These are phyloP conservation scores for Pinus taeda DNA, from an alignment of 75 land plant genomes.

Conservation along the genomic window DNA sequence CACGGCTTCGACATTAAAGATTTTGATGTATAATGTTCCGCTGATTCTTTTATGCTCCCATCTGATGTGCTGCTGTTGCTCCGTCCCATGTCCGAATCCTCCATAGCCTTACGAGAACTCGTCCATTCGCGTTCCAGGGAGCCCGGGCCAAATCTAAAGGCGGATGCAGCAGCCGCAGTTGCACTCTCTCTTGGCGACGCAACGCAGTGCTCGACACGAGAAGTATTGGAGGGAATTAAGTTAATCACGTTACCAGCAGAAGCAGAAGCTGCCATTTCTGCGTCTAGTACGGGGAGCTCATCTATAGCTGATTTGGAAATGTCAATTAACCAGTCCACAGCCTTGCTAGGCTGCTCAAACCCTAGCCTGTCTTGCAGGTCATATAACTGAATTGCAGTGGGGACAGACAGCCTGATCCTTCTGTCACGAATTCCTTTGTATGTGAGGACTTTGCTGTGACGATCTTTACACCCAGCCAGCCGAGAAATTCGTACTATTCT, in stretches of 20 bases:
- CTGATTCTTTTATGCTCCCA: conserved; percentile 1
- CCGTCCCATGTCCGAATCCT: conserved; percentile 11
- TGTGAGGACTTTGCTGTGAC: conserved; percentile 92
- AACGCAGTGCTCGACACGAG: conserved; percentile 6
- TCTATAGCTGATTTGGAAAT: conserved; percentile 62
- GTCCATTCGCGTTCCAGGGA: too few species aligned
- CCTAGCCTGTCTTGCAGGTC: conserved; percentile 91
- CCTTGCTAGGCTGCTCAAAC: conserved; percentile 90
- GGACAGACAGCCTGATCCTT: conserved; percentile 81
- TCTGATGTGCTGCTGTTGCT: conserved; percentile 49
- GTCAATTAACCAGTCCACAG: conserved; percentile 90
- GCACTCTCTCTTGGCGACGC: background rate
- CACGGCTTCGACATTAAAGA: conserved; percentile 56
- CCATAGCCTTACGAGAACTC: too few species aligned
- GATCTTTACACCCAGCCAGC: conserved; percentile 84
- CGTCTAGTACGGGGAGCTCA: conserved; percentile 46
- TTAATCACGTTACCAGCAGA: conserved; percentile 10
- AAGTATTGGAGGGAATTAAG: background rate
- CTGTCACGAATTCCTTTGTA: conserved; percentile 86
- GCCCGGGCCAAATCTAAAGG: too few species aligned
- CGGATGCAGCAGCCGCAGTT: conserved; percentile 2
- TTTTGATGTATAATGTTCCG: conserved; percentile 50
- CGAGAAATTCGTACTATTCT: conserved; percentile 67
- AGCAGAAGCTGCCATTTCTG: conserved; percentile 11
- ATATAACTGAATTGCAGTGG: conserved; percentile 90